Conservation (phyloP, 2,329 filamentous ascomycete species). For the Alternaria sp. region DNA sequence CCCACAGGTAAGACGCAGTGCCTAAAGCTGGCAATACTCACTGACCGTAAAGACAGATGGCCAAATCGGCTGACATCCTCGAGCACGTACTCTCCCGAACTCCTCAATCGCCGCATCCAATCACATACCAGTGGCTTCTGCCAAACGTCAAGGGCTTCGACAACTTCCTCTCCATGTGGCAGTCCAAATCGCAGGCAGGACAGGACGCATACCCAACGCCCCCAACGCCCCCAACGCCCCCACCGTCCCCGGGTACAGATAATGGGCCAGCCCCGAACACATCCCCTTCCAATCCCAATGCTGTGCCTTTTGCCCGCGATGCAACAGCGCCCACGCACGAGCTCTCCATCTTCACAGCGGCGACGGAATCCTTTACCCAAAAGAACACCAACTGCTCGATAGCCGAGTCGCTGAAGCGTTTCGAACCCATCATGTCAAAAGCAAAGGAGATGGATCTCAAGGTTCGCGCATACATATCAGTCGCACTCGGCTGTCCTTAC, state of each 20-base stretch:
- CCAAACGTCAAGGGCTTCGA: constrained; percentile 78
- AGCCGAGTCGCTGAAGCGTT: constrained; percentile 73
- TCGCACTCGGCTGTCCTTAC: constrained; percentile 79
- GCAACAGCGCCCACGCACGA: constrained; percentile 55
- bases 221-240: constrained; percentile 57
- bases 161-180: constrained; percentile 65
- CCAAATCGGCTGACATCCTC: constrained; percentile 77
- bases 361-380: constrained; percentile 80
- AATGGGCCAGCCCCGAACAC: constrained; percentile 54
- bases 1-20: constrained; percentile 68
- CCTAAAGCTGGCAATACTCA: constrained; percentile 49
- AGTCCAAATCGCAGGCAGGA: constrained; percentile 49
- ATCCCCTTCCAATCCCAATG: constrained; percentile 55
- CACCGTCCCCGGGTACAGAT: constrained; percentile 49
- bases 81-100: constrained; percentile 69
- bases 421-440: constrained; percentile 72
- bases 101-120: constrained; percentile 61
- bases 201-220: constrained; percentile 61
- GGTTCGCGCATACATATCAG: constrained; percentile 78
- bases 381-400: constrained; percentile 86
- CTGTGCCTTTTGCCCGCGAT: constrained; percentile 49
- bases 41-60: constrained; percentile 67
- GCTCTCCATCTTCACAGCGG: constrained; percentile 81
- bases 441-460: constrained; percentile 71
- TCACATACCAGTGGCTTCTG: constrained; percentile 82